phyloP scores from a whole-genome alignment of 2,329 filamentous ascomycete genomes.

The Botrytis deweyae region DNA sequence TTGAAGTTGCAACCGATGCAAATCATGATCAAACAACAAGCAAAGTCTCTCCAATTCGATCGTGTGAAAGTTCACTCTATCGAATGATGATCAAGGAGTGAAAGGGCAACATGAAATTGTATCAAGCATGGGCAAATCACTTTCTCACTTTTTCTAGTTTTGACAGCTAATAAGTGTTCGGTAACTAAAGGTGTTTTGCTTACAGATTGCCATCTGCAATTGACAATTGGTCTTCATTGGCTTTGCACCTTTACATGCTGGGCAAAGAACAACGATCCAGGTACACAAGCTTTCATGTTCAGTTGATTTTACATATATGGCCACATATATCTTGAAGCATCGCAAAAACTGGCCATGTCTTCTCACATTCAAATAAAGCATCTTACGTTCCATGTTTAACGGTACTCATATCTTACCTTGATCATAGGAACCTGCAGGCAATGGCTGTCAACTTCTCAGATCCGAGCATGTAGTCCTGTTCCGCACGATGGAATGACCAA shows the following conservation, averaged over 20 bases:
- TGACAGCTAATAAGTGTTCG: background rate
- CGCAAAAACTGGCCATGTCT: background rate
- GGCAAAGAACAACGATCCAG: background rate
- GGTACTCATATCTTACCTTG: background rate
- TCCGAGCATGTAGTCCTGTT: background rate
- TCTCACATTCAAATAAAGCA: background rate
- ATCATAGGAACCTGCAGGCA: background rate
- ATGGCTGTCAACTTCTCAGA: background rate
- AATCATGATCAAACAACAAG: background rate
- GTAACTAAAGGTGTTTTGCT: background rate
- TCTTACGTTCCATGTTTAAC: background rate
- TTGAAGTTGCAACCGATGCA: background rate
- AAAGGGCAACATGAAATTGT: background rate
- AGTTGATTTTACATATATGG: background rate
- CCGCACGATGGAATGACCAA: background rate
- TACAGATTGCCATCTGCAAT: background rate
- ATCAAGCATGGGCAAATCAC: background rate
- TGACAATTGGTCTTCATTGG: background rate
- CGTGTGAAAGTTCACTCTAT: background rate
- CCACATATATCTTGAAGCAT: background rate
- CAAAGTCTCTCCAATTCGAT: background rate
- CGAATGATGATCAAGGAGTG: background rate
- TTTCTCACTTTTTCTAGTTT: background rate
- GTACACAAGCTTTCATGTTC: background rate
- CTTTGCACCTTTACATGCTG: background rate